Evolutionary conservation across 1,139 yeast genomes (phyloP).

Genomic region (Pichia sp.): DNA sequence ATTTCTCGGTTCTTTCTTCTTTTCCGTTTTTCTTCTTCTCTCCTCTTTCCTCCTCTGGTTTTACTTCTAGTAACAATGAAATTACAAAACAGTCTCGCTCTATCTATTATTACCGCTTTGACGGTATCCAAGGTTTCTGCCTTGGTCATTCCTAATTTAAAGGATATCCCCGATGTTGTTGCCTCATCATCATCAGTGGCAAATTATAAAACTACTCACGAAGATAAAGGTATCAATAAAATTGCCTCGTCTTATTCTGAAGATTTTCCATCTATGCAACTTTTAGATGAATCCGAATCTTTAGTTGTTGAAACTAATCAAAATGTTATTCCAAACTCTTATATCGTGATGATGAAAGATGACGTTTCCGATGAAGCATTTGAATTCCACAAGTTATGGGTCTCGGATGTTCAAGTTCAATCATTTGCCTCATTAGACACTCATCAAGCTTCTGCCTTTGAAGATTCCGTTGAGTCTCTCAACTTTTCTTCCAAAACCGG

Average conservation of each 20-base stretch:
- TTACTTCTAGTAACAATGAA: conserved; percentile 26
- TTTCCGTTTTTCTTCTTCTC: background rate
- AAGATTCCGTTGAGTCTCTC: conserved; percentile 28
- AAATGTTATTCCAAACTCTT: conserved; percentile 62
- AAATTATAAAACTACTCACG: background rate
- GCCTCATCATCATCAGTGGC: conserved; percentile 10
- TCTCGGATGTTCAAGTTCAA: conserved; percentile 38
- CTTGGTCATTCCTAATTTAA: conserved; percentile 52
- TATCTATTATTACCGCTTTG: conserved; percentile 35
- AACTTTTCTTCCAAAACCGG: conserved; percentile 26
- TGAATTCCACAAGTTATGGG: conserved; percentile 58
- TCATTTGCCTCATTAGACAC: conserved; percentile 26
- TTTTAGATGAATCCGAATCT: conserved; percentile 25
- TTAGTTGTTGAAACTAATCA: conserved; percentile 34
- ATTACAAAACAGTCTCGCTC: conserved; percentile 41
- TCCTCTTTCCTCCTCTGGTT: background rate
- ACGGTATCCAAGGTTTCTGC: conserved; percentile 57
- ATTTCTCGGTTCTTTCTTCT: too few relatives aligned
- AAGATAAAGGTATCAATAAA: background rate
- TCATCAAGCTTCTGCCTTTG: conserved; percentile 20
- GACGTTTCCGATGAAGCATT: conserved; percentile 42
- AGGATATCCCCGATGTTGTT: conserved; percentile 37
- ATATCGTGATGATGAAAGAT: conserved; percentile 70
- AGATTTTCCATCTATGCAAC: conserved; percentile 4
- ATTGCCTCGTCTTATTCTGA: conserved; percentile 4